Evolutionary conservation across 2,329 filamentous ascomycete species (phyloP).

Genomic region (Colletotrichum tofieldiae): DNA sequence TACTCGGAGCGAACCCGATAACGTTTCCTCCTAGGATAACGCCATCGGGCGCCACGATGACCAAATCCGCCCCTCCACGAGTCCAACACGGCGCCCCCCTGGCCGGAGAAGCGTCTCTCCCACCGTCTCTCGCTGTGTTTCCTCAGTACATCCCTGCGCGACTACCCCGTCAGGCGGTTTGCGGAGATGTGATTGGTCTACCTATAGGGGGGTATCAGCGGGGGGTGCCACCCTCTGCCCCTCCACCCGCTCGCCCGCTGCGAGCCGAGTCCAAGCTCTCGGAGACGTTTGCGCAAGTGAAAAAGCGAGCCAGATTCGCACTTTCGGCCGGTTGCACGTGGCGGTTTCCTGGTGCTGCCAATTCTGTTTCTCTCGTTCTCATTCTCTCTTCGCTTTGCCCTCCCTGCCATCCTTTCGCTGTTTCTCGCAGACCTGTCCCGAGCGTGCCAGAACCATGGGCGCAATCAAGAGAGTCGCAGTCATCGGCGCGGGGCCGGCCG

Average conservation of each 20-base stretch:
- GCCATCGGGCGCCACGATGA: slow-evolving; percentile 40
- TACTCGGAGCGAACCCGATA: background rate
- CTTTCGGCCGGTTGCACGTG: background rate
- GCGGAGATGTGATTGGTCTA: slow-evolving; percentile 27
- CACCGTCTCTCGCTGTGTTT: background rate
- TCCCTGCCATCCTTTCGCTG: background rate
- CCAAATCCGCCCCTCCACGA: slow-evolving; percentile 10
- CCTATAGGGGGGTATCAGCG: background rate
- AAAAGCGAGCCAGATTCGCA: slow-evolving; percentile 23
- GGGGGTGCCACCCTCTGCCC: slow-evolving; percentile 11
- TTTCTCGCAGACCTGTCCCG: background rate
- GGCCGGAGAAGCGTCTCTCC: background rate
- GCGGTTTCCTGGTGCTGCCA: background rate
- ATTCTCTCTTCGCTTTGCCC: background rate
- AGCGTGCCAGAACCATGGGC: slow-evolving; percentile 30
- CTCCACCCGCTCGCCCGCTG: slow-evolving; percentile 2
- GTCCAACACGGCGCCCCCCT: background rate
- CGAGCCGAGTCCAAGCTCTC: slow-evolving; percentile 24
- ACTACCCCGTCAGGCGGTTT: slow-evolving; percentile 38
- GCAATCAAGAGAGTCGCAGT: slow-evolving; percentile 65
- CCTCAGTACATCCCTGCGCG: slow-evolving; percentile 23
- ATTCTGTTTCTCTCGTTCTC: background rate
- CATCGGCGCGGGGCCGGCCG: slow-evolving; percentile 74
- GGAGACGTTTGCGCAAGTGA: slow-evolving; percentile 3
- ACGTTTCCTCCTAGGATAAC: slow-evolving; percentile 35